Conservation (phyloP, 768 basidiomycete species). For the Pleurotus cornucopiae region DNA sequence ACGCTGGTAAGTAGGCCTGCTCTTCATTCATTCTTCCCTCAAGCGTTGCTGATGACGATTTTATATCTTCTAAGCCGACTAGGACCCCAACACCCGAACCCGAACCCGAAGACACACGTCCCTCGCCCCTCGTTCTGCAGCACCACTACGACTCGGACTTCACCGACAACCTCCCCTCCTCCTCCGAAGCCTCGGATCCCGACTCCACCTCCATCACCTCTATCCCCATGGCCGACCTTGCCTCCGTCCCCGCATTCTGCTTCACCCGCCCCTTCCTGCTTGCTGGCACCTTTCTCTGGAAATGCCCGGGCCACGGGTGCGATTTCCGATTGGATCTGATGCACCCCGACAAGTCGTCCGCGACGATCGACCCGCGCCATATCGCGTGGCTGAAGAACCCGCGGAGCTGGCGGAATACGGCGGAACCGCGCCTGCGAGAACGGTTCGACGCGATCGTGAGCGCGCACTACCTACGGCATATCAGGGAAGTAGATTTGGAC, state of each 20-base stretch:
- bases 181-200: slow-evolving; percentile 36
- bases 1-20: background rate
- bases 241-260: background rate
- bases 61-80: background rate
- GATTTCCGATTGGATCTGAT: background rate
- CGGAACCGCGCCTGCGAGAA: background rate
- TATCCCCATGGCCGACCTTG: background rate
- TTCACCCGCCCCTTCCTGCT: background rate
- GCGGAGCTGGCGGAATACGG: background rate
- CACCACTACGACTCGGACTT: slow-evolving; percentile 55
- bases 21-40: background rate
- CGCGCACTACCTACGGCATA: background rate
- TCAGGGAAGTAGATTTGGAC: background rate
- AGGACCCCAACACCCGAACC: background rate
- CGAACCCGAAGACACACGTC: background rate
- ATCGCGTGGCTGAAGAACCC: background rate
- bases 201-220: slow-evolving; percentile 17
- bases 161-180: slow-evolving; percentile 37
- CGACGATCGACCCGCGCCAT: background rate
- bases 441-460: background rate
- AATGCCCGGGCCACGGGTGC: background rate
- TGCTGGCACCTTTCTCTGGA: background rate
- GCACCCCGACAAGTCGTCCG: background rate
- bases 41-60: background rate
- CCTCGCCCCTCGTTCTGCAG: background rate